Conservation (phyloP, 1,139 yeast genomes). For the Fermentozyma sake region DNA sequence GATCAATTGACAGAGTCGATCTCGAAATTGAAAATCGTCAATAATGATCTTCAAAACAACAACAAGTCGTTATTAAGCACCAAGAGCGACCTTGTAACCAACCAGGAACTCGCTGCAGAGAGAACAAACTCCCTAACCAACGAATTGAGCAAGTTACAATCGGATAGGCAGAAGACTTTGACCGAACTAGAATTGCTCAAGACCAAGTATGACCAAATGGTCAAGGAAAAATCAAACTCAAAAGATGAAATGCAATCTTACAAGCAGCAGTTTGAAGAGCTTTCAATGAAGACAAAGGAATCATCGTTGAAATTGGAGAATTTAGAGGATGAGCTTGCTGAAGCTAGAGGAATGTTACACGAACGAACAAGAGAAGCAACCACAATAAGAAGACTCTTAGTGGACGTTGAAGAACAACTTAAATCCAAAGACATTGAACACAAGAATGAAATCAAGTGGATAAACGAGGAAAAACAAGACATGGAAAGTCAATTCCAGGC, state of each 20-base stretch:
- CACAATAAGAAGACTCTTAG: conserved; percentile 62
- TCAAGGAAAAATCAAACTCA: conserved; percentile 44
- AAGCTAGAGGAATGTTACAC: conserved; percentile 64
- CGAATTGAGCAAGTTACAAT: conserved; percentile 32
- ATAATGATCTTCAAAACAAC: conserved; percentile 37
- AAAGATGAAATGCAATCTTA: conserved; percentile 54
- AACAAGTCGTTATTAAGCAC: conserved; percentile 31
- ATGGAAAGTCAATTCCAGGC: conserved; percentile 52
- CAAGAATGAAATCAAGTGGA: conserved; percentile 21
- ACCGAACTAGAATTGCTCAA: conserved; percentile 50
- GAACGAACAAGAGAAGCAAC: conserved; percentile 78
- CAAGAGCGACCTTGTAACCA: conserved; percentile 35
- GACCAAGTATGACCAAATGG: conserved; percentile 45
- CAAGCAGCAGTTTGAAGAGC: conserved; percentile 75
- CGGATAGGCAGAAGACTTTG: conserved; percentile 48
- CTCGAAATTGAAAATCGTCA: conserved; percentile 39
- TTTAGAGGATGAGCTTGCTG: conserved; percentile 76
- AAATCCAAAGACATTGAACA: conserved; percentile 37
- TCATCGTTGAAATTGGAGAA: conserved; percentile 55
- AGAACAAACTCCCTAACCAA: conserved; percentile 24
- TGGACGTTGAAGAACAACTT: conserved; percentile 63
- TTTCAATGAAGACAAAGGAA: conserved; percentile 65
- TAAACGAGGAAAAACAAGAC: conserved; percentile 57
- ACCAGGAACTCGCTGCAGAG: conserved; percentile 36
- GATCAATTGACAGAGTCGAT: conserved; percentile 34